Conservation (phyloP, 345 rosid genomes). For the Murraya paniculata region DNA sequence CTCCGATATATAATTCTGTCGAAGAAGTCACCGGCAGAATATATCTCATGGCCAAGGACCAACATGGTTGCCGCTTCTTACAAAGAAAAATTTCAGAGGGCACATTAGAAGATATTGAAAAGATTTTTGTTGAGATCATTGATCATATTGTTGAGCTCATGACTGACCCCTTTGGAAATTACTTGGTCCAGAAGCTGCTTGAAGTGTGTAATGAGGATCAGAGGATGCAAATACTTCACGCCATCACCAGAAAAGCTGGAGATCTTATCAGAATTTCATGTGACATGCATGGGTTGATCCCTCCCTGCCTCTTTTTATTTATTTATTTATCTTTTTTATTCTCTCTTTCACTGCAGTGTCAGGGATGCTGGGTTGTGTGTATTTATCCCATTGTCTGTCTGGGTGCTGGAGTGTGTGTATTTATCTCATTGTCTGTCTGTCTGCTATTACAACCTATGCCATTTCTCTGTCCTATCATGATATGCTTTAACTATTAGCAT, state of each 20-base stretch:
- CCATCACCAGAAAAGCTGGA: slow-evolving; percentile 54
- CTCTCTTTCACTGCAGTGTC: background rate
- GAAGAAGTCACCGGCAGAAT: slow-evolving; percentile 59
- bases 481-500: slow-evolving; percentile 1
- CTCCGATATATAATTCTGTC: slow-evolving; percentile 43
- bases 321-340: background rate
- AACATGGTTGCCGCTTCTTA: slow-evolving; percentile 71
- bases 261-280: slow-evolving; percentile 68
- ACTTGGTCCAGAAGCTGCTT: slow-evolving; percentile 70
- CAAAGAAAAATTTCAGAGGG: slow-evolving; percentile 68
- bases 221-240: slow-evolving; percentile 51
- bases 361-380: background rate
- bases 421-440: slow-evolving; percentile 4
- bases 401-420: background rate
- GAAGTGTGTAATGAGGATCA: slow-evolving; percentile 78
- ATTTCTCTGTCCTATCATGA: background rate
- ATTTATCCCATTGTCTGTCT: background rate
- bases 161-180: slow-evolving; percentile 78
- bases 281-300: slow-evolving; percentile 71
- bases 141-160: slow-evolving; percentile 65
- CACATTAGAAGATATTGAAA: slow-evolving; percentile 50
- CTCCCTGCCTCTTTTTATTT: slow-evolving; percentile 17
- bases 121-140: slow-evolving; percentile 62
- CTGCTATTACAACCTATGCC: background rate
- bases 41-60: slow-evolving; percentile 68